phyloP scores from a whole-genome alignment of 2,329 filamentous ascomycete species.

The Helotiales sp. region DNA sequence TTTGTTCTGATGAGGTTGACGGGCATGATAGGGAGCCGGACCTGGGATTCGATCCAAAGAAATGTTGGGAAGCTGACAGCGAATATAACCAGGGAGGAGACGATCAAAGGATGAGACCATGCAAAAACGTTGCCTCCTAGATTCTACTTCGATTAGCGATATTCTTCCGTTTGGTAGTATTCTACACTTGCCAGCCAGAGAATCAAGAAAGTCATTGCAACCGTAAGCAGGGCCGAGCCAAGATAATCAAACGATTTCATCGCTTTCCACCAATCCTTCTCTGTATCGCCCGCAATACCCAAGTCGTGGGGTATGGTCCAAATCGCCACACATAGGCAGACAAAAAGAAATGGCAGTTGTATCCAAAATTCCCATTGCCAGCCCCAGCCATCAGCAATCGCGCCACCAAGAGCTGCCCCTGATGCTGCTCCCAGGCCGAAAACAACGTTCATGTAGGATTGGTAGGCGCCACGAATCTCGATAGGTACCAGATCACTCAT shows the following conservation, averaged over 20 bases:
- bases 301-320: slow-evolving; percentile 52
- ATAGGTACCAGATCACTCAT: slow-evolving; percentile 74
- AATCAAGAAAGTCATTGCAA: slow-evolving; percentile 54
- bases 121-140: slow-evolving; percentile 64
- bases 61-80: slow-evolving; percentile 50
- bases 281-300: slow-evolving; percentile 45
- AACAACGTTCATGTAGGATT: slow-evolving; percentile 68
- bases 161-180: background rate
- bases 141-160: slow-evolving; percentile 41
- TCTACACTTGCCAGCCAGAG: slow-evolving; percentile 50
- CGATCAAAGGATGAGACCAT: slow-evolving; percentile 60
- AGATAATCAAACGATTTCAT: slow-evolving; percentile 57
- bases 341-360: slow-evolving; percentile 49
- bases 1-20: slow-evolving; percentile 49
- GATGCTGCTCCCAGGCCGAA: slow-evolving; percentile 57
- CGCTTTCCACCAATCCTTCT: slow-evolving; percentile 46
- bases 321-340: slow-evolving; percentile 47
- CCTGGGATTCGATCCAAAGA: slow-evolving; percentile 51
- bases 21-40: slow-evolving; percentile 59
- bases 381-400: slow-evolving; percentile 67
- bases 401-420: slow-evolving; percentile 69
- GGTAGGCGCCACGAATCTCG: slow-evolving; percentile 63
- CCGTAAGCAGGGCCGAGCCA: slow-evolving; percentile 54
- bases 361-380: slow-evolving; percentile 74
- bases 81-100: slow-evolving; percentile 51